phyloP scores from a whole-genome alignment of 352 stramenopile species.

The Stramenopiles sp. region DNA sequence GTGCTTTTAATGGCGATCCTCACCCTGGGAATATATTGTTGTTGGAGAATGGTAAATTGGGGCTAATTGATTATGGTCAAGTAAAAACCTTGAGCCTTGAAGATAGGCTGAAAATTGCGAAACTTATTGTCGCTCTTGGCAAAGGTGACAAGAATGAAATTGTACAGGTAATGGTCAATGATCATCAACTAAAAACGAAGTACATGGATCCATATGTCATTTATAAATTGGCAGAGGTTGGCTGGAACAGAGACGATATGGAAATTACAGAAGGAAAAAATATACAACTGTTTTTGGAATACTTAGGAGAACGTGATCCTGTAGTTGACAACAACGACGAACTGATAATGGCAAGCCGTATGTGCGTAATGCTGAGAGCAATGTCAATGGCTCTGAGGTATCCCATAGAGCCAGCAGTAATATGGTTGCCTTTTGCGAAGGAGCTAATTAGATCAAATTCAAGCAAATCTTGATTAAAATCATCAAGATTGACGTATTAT shows the following conservation, averaged over 20 bases:
- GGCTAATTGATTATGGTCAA: conserved; percentile 73
- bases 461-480: too few relatives aligned
- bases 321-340: conserved; percentile 1
- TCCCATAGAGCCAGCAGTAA: too few relatives aligned
- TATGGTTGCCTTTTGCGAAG: too few relatives aligned
- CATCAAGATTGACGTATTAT: too few relatives aligned
- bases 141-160: conserved; percentile 46
- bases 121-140: conserved; percentile 53
- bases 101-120: conserved; percentile 43
- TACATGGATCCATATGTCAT: conserved; percentile 54
- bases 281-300: conserved; percentile 53
- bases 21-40: conserved; percentile 72
- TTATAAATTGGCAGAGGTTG: conserved; percentile 50
- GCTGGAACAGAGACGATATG: conserved; percentile 59
- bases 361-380: too few relatives aligned
- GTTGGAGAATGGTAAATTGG: conserved; percentile 56
- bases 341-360: conserved; percentile 3
- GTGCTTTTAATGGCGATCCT: conserved; percentile 70
- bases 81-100: conserved; percentile 53
- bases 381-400: too few relatives aligned
- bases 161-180: conserved; percentile 41
- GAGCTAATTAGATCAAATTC: too few relatives aligned
- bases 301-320: conserved; percentile 44
- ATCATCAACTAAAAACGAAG: conserved; percentile 47
- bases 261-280: conserved; percentile 55